phyloP scores from a whole-genome alignment of 306 rosid genomes.

The Bauhinia variegata region DNA sequence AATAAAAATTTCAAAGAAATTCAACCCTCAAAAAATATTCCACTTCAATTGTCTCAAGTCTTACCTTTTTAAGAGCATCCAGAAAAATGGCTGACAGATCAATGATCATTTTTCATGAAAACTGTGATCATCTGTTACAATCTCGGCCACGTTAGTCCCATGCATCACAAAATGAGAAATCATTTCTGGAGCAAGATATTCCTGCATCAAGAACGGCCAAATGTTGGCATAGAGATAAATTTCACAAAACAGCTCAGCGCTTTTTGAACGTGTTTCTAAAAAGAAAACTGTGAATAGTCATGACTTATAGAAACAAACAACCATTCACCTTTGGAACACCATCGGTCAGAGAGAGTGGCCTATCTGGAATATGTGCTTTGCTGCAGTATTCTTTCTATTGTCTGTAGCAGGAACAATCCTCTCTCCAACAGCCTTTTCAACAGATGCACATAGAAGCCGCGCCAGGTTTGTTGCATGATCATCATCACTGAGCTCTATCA shows the following conservation, averaged over 20 bases:
- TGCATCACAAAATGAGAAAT: conserved; percentile 83
- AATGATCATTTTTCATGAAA: conserved; percentile 66
- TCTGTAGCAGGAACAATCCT: conserved; percentile 89
- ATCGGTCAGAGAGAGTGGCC: conserved; percentile 36
- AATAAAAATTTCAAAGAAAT: neutral
- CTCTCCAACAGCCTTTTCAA: conserved; percentile 94
- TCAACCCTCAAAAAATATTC: no score
- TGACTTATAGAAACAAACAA: conserved; percentile 1
- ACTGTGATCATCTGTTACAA: conserved; percentile 71
- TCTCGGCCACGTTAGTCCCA: conserved; percentile 72
- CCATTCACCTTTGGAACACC: conserved; percentile 70
- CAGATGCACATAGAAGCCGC: conserved; percentile 88
- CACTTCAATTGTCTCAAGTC: conserved; percentile 18
- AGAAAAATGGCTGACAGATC: conserved; percentile 65
- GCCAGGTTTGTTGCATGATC: conserved; percentile 92
- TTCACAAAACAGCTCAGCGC: neutral
- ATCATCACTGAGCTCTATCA: conserved; percentile 67
- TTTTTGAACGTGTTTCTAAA: conserved; percentile 7
- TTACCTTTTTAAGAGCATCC: conserved; percentile 86
- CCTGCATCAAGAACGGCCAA: conserved; percentile 58
- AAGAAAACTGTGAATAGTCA: conserved; percentile 2
- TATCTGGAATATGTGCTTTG: conserved; percentile 54
- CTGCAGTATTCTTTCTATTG: conserved; percentile 70
- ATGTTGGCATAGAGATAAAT: conserved; percentile 23
- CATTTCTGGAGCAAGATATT: conserved; percentile 82